phyloP scores from a whole-genome alignment of 192 early-diverging fungal species.

The Umbelopsis isabellina region DNA sequence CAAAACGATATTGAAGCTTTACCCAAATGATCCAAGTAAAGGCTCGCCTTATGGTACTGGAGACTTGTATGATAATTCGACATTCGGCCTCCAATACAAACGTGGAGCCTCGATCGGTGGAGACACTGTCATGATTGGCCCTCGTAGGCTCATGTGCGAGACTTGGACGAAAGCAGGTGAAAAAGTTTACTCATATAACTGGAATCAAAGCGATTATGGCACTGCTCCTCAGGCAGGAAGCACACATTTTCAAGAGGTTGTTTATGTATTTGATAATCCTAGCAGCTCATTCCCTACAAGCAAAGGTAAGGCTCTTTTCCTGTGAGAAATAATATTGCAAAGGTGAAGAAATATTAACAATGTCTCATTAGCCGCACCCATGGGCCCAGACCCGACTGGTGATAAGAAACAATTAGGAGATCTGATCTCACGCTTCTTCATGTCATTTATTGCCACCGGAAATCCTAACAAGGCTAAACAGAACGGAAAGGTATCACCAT shows the following conservation, averaged over 20 bases:
- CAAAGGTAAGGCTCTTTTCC: background rate
- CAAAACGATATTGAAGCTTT: background rate
- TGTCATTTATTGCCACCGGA: conserved; percentile 17
- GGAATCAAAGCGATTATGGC: conserved; percentile 15
- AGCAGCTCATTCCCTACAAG: background rate
- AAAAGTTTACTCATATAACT: conserved; percentile 19
- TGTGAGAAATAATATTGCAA: background rate
- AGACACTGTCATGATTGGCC: conserved; percentile 5
- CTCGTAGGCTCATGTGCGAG: conserved; percentile 7
- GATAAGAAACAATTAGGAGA: conserved; percentile 1
- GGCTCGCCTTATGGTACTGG: conserved; percentile 15
- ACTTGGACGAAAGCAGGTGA: conserved; percentile 9
- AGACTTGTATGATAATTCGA: background rate
- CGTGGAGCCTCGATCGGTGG: conserved; percentile 1
- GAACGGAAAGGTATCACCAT: background rate
- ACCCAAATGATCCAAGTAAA: conserved; percentile 1
- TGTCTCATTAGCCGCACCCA: background rate
- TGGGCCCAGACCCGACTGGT: conserved; percentile 20
- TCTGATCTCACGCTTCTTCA: conserved; percentile 18
- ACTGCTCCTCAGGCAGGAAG: conserved; percentile 4
- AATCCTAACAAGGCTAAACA: conserved; percentile 4
- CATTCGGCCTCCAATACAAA: conserved; percentile 13
- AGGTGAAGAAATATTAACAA: background rate
- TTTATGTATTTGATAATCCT: conserved; percentile 24
- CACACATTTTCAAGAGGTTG: conserved; percentile 11